Base-by-base conservation (phyloP, 108 stramenopile species). In the Fragilaria crotonensis region DNA sequence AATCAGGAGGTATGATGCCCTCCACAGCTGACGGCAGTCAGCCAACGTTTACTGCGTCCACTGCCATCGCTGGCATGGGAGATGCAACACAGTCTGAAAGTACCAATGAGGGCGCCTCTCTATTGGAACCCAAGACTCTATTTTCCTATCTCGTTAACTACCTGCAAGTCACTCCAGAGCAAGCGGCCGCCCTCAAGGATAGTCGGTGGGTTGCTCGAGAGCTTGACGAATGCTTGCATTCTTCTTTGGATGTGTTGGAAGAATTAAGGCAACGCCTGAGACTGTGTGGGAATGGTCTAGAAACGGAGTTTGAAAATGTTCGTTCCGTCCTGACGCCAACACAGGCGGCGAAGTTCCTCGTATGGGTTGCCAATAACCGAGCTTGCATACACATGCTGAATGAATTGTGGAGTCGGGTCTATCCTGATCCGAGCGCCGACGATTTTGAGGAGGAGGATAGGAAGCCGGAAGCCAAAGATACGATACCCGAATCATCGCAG, bases 371-470 rank as follows among this genome's bases (percentile, higher is more conserved):
- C 48, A 85, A 85, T 54, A 96, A 96, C 62, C 74, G 83, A 25
- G 95, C 93, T 7, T 89, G 87, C 52, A 94, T 96, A 82, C 89
- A 93, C 65, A 96, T 96, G 95, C 71, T 96, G 22, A 92, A 96
- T 59, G 89, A 89, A 75, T 66, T 96, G 28, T 96, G 95, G 95
- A 81, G 77, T 54, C 57, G 64, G 11, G 36, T 41, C 7, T 41
- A 41, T 41, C 36, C 36, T 11, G 36, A 41, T 41, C 36, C 36
- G n/a, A n/a, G n/a, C 36, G 7, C 7, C 36, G 14, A 41, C 36
- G 14, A 41, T 41, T 11, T 14, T 7, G 36, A 41, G 7, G 36
- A 14, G 14, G 36, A 41, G 36, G 36, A 41, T 41, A n/a, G n/a
- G n/a, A n/a, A n/a, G n/a, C n/a, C n/a, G n/a, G n/a, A n/a, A n/a